Evolutionary conservation across 1,284 basidiomycete genomes (phyloP).

Genomic region (Calocybe gambosa): DNA sequence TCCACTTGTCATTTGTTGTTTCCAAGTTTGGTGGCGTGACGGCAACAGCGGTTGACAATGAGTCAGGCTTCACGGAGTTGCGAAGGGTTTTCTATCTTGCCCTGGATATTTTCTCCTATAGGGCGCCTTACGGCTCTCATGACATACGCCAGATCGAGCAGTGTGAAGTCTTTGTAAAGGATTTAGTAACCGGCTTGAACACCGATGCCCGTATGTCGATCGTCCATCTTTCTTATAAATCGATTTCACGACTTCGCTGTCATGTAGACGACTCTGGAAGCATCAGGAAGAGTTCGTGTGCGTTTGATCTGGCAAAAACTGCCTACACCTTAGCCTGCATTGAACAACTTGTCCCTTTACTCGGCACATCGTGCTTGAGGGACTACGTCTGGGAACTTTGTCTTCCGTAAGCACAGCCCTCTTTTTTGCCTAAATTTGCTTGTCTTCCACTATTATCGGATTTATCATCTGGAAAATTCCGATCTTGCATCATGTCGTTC

Average conservation of each 20-base stretch:
- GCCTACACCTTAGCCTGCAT: conserved; percentile 60
- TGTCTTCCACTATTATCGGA: background rate
- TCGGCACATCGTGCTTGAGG: conserved; percentile 43
- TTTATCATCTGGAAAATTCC: background rate
- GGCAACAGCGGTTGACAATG: conserved; percentile 32
- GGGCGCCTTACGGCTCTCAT: conserved; percentile 1
- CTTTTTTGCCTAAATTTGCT: background rate
- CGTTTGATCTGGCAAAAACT: conserved; percentile 41
- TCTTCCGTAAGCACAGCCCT: conserved; percentile 42
- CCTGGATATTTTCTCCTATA: conserved; percentile 53
- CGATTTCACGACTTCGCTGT: conserved; percentile 1
- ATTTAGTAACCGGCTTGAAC: conserved; percentile 10
- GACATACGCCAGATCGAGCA: conserved; percentile 21
- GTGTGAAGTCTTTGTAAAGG: conserved; percentile 27
- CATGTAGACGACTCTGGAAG: conserved; percentile 7
- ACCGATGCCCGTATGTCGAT: conserved; percentile 10
- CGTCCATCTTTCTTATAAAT: background rate
- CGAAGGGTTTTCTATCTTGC: conserved; percentile 67
- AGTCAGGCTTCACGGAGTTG: conserved; percentile 54
- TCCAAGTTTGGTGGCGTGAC: conserved; percentile 69
- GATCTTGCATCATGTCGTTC: too few relatives aligned
- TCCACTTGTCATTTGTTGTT: conserved; percentile 63
- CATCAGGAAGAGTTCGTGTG: conserved; percentile 5
- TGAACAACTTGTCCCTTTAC: conserved; percentile 62
- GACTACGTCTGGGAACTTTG: conserved; percentile 51